A percentile compares a stretch with the other conserved stretches of the same genome.
These are phyloP conservation scores for Mycena sp. DNA, from an alignment of 1,284 basidiomycete genomes.

Conservation along the genomic window DNA sequence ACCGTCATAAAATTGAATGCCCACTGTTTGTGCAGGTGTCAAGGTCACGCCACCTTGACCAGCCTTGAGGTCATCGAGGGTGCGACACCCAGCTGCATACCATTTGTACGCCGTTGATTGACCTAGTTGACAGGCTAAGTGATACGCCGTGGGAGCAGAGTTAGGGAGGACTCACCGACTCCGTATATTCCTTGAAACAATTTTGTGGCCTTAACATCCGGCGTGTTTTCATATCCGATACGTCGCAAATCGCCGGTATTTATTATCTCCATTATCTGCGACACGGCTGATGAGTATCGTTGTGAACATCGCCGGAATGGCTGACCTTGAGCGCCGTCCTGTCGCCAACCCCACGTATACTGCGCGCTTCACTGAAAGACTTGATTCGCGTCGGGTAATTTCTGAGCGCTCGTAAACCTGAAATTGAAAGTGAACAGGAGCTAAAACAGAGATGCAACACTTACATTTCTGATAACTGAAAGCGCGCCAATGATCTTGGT, in stretches of 20 bases:
- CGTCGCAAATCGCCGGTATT: constrained; percentile 72
- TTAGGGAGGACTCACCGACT: constrained; percentile 70
- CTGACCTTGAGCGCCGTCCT: constrained; percentile 80
- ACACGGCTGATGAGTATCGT: too few relatives aligned
- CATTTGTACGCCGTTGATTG: constrained; percentile 72
- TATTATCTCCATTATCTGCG: constrained; percentile 84
- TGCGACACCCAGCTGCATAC: constrained; percentile 81
- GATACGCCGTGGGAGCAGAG: not conserved
- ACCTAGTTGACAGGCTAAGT: constrained; percentile 52
- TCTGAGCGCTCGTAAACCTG: constrained; percentile 65
- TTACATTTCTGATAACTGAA: constrained; percentile 70
- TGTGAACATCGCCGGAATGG: too few relatives aligned
- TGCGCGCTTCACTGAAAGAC: constrained; percentile 68
- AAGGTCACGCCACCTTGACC: constrained; percentile 71
- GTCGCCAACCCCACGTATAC: constrained; percentile 74
- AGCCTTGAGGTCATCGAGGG: constrained; percentile 75
- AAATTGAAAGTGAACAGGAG: constrained; percentile 5
- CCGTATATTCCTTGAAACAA: constrained; percentile 86
- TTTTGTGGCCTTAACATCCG: constrained; percentile 60
- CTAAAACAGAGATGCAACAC: constrained; percentile 17
- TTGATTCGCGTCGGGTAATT: constrained; percentile 69
- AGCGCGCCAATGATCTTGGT: constrained; percentile 71
- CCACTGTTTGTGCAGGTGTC: constrained; percentile 76
- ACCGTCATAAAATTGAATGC: constrained; percentile 84
- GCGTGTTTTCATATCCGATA: constrained; percentile 69